Evolutionary conservation across 108 stramenopile species (phyloP).

Genomic region (Thalassiosira profunda): DNA sequence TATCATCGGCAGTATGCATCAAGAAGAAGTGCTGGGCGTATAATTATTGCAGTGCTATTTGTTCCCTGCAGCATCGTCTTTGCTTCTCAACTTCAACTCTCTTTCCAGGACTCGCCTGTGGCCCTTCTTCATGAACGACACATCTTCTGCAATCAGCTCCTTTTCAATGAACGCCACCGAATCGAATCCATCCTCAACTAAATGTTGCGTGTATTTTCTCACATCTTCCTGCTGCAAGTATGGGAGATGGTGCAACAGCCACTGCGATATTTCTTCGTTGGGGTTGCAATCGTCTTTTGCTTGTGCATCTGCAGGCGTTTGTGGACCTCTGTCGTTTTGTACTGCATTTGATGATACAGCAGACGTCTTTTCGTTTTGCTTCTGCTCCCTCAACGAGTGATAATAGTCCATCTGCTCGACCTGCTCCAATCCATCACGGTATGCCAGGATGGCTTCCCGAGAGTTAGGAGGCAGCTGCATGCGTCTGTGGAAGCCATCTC

Average conservation of each 20-base stretch:
- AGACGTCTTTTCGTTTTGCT: not conserved
- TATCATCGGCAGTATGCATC: too few relatives aligned
- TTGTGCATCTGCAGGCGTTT: not conserved
- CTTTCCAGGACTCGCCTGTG: conserved; percentile 40
- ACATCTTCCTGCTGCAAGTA: conserved; percentile 43
- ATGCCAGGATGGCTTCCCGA: conserved; percentile 36
- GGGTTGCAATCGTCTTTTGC: too few relatives aligned
- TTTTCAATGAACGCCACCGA: conserved; percentile 42
- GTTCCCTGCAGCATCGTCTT: not conserved
- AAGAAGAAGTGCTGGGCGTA: not conserved
- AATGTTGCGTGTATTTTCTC: conserved; percentile 15
- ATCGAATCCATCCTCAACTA: conserved; percentile 50
- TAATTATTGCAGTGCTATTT: not conserved
- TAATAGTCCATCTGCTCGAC: conserved; percentile 59
- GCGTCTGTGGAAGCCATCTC: conserved; percentile 40
- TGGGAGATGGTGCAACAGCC: conserved; percentile 41
- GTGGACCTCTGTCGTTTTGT: not conserved
- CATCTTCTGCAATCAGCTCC: conserved; percentile 40
- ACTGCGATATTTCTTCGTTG: conserved; percentile 5
- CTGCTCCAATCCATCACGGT: conserved; percentile 49
- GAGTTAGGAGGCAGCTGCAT: conserved; percentile 19
- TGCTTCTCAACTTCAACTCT: not conserved
- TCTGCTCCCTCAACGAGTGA: conserved; percentile 31
- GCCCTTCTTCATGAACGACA: conserved; percentile 49
- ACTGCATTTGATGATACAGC: not conserved